Conservation (phyloP, 257 asterid genomes). For the Lithospermum erythrorhizon region DNA sequence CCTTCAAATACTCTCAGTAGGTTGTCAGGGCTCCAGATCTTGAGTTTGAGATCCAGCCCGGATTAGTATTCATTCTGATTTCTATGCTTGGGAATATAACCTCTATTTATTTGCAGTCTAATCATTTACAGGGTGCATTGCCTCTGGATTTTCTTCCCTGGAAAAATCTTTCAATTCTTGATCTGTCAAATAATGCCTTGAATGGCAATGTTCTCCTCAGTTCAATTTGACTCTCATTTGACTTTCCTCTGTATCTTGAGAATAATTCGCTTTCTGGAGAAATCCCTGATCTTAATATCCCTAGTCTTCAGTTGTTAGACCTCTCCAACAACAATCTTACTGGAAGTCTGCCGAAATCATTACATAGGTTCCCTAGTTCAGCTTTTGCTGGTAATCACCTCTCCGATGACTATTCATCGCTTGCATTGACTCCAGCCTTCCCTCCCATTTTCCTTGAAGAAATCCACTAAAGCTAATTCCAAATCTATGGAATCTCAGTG, state of each 20-base stretch:
- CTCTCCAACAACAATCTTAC: slow-evolving; percentile 60
- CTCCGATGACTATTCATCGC: slow-evolving; percentile 11
- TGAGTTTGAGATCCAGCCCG: slow-evolving; percentile 74
- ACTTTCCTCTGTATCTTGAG: slow-evolving; percentile 49
- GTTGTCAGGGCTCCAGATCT: slow-evolving; percentile 62
- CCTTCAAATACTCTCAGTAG: slow-evolving; percentile 67
- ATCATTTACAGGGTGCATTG: slow-evolving; percentile 55
- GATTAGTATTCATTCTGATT: slow-evolving; percentile 65
- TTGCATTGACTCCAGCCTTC: slow-evolving; percentile 25
- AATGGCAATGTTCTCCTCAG: slow-evolving; percentile 55
- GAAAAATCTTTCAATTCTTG: slow-evolving; percentile 48
- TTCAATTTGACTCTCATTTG: slow-evolving; percentile 68
- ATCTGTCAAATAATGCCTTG: slow-evolving; percentile 58
- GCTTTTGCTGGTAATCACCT: slow-evolving; percentile 59
- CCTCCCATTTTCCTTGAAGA: slow-evolving; percentile 31
- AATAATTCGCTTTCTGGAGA: slow-evolving; percentile 64
- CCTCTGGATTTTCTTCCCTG: slow-evolving; percentile 49
- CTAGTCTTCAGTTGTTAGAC: slow-evolving; percentile 48
- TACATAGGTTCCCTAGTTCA: slow-evolving; percentile 56
- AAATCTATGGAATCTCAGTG: slow-evolving; percentile 70
- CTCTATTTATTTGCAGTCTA: slow-evolving; percentile 54
- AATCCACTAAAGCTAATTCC: slow-evolving; percentile 39
- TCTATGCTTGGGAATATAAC: slow-evolving; percentile 46
- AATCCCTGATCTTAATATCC: slow-evolving; percentile 59
- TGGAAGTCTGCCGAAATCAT: slow-evolving; percentile 59